Conservation (phyloP, 192 early-diverging fungal species). For the Cladochytrium replicatum region DNA sequence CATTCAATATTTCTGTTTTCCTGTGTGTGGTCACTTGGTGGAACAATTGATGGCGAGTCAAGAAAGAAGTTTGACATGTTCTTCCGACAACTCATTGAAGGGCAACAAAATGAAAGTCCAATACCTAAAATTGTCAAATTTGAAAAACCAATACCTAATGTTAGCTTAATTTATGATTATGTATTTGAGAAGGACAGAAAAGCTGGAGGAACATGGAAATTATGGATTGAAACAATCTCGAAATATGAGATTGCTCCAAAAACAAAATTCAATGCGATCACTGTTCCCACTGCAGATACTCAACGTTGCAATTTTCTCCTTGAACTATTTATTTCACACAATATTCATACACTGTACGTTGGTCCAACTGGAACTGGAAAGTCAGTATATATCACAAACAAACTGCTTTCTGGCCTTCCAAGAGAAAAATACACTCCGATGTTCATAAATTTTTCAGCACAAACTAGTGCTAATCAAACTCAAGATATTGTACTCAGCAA, state of each 20-base stretch:
- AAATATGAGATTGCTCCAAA: constrained; percentile 43
- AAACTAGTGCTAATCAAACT: constrained; percentile 50
- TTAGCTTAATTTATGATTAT: constrained; percentile 40
- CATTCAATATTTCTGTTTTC: constrained; percentile 40
- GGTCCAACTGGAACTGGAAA: constrained; percentile 52
- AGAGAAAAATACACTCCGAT: constrained; percentile 44
- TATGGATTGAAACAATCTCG: constrained; percentile 44
- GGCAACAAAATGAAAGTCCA: constrained; percentile 26
- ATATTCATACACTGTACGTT: constrained; percentile 44
- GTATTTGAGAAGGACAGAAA: constrained; percentile 46
- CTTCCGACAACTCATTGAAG: constrained; percentile 37
- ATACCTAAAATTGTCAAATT: constrained; percentile 34
- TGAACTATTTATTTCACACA: constrained; percentile 39
- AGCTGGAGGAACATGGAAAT: constrained; percentile 43
- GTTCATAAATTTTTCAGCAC: constrained; percentile 54
- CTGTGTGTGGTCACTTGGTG: constrained; percentile 46
- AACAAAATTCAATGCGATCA: constrained; percentile 45
- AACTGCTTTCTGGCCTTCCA: constrained; percentile 39
- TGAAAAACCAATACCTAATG: constrained; percentile 43
- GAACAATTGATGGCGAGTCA: constrained; percentile 42
- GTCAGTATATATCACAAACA: constrained; percentile 49
- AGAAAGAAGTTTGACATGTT: constrained; percentile 44
- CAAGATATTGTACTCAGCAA: constrained; percentile 50
- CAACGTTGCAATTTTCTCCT: constrained; percentile 39
- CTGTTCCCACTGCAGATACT: constrained; percentile 49